Base-by-base conservation (phyloP, 441 rosid species). In the Gossypium gossypioides region DNA sequence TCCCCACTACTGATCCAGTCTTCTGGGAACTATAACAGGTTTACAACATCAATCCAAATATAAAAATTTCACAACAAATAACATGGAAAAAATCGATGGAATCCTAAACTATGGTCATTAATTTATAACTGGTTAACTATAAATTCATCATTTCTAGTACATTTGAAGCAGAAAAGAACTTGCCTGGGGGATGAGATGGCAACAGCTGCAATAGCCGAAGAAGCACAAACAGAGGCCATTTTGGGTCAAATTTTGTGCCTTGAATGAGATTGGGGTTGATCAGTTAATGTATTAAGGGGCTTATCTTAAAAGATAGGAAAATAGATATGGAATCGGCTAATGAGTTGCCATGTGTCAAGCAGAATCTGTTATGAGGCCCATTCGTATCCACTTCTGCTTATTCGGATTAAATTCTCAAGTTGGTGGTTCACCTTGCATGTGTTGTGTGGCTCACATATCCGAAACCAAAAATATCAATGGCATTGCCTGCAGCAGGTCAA, bases 211-310 rank as follows among this genome's bases (percentile, higher is more conserved):
- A 94, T 82, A 71, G 96, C 90, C 18, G 96, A 88, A 77, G 96
- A 88, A 82, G 97, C 97, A 82, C 89, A 93, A 52, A 82, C 84
- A 75, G 97, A 86, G 75, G 96, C 93, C 98, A 94, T 91, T 72
- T 73, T 75, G 12, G 63, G 10, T 40, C 48, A 42, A 68, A 2
- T 64, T 15, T 73, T 18, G 25, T 62, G 10, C 37, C 21, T 29
- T 22, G 15, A 29, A 29, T 27, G 22, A 77, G 72, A 64, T 42
- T 2, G 59, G 60, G 34, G 16, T 42, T 7, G 63, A 64, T 71
- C 2, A 29, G 85, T 76, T 74, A 72, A 75, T 72, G 80, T 15
- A 73, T 7, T 60, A 18, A 27, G 3, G 77, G 82, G 84, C 89
- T 87, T 87, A 87, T 87, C 90, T 76, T 56, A 1, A 79, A 79